A percentile compares a stretch with the other conserved stretches of the same genome.
Evolutionary conservation across 352 stramenopile genomes (phyloP).

Genomic region (Aphanomyces euteiches): DNA sequence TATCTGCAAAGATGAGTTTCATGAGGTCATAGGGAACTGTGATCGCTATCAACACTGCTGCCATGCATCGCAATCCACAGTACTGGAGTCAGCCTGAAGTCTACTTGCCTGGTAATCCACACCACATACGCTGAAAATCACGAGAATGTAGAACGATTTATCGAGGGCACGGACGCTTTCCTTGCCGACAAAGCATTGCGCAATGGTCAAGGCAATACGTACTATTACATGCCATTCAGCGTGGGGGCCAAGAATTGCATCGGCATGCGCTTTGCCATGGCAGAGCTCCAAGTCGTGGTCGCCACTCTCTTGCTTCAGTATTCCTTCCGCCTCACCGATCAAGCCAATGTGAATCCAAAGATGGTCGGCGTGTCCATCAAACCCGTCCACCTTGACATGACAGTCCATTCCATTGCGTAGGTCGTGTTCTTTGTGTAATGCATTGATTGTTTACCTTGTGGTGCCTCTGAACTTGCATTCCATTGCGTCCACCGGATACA

Average conservation of each 20-base stretch:
- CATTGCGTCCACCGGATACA: too few species aligned
- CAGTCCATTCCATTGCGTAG: background rate
- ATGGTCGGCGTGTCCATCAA: constrained; percentile 21
- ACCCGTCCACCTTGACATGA: constrained; percentile 23
- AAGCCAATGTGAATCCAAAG: constrained; percentile 25
- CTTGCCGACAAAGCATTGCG: constrained; percentile 9
- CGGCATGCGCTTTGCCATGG: constrained; percentile 20
- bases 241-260: constrained; percentile 21
- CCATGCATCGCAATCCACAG: constrained; percentile 20
- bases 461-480: too few species aligned
- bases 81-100: constrained; percentile 20
- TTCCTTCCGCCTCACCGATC: constrained; percentile 7
- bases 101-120: background rate
- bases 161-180: constrained; percentile 13
- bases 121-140: too few species aligned
- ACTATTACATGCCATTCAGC: constrained; percentile 22
- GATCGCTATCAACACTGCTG: constrained; percentile 20
- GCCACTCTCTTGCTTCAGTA: constrained; percentile 15
- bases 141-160: constrained; percentile 1
- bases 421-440: too few species aligned
- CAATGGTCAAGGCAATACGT: constrained; percentile 18
- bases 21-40: constrained; percentile 19
- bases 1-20: background rate
- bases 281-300: constrained; percentile 21
- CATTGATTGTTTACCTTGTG: too few species aligned